Evolutionary conservation across 1,284 basidiomycete genomes (phyloP), one percentile per base, ranked within the genome.

Genomic region (Boletus calvinii): DNA sequence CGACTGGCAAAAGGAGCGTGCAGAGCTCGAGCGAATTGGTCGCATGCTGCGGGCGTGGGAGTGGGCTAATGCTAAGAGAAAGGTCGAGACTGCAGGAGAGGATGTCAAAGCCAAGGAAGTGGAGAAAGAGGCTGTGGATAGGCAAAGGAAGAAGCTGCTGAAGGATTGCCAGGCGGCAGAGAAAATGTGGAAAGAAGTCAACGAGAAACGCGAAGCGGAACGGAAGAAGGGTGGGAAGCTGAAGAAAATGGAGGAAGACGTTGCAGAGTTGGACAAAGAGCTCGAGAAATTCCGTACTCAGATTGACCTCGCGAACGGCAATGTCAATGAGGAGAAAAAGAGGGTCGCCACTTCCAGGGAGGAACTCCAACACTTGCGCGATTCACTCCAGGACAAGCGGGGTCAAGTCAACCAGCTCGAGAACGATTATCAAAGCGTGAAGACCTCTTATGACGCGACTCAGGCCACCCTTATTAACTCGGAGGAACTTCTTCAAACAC

Each of bases 401-500:
- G 62, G 71, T 8, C 80, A 90, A 54, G 80, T 89, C 4, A 77
- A 82, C 9, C 68, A 75, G 22, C 71, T 92, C 47, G 84, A 84
- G 41, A 71, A 72, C 1, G 76, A 80, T 0, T 89, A 90, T 70
- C 81, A 85, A 54, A 74, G 72, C 1, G 78, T 90, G 35, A 94
- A 95, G 64, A 79, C 85, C 6, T 81, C 83, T 43, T 87, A 95
- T 65, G 83, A 83, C 40, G 71, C 76, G 0, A 77, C 84, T 0
- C 79, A 86, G 46, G 74, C 78, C 4, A 81, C 85, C 24, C 78
- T 97, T 5, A 72, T 79, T 22, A 88, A 84, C 35, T 83, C 88
- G 15, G 96, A 99, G 69, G 93, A 95, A 65, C 86, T 99, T n/a
- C 79, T 99, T 0, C 96, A 98, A 69, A 94, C 92, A 0, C 82